phyloP scores from a whole-genome alignment of 2,329 filamentous ascomycete species.

The Rachicladosporium sp. region DNA sequence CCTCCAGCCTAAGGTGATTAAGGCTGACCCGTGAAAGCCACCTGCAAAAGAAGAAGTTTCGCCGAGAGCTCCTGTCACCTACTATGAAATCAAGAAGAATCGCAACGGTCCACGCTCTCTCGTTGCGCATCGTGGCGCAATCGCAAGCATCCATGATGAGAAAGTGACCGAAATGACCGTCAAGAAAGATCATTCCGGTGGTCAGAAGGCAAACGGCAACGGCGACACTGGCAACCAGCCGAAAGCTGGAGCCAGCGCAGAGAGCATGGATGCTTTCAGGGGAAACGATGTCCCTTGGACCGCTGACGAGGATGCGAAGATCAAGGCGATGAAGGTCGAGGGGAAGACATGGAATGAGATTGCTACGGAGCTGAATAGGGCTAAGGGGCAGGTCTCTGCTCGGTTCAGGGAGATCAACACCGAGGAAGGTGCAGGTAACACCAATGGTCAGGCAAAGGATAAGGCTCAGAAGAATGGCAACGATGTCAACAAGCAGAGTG shows the following conservation, averaged over 20 bases:
- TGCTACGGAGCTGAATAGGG: constrained; percentile 19
- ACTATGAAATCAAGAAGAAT: constrained; percentile 16
- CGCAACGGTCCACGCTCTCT: constrained; percentile 15
- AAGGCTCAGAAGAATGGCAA: constrained; percentile 6
- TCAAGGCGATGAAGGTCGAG: constrained; percentile 25
- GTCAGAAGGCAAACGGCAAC: not conserved
- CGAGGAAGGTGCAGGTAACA: constrained; percentile 9
- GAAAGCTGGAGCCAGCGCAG: not conserved
- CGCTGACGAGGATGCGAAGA: constrained; percentile 28
- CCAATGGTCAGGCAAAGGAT: constrained; percentile 4
- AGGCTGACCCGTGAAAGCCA: no score
- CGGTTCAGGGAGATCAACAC: constrained; percentile 27
- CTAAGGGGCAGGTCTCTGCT: constrained; percentile 8
- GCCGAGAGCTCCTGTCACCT: constrained; percentile 9
- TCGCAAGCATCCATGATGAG: not conserved
- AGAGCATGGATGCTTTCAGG: not conserved
- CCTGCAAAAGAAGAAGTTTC: no score
- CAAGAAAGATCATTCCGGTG: not conserved
- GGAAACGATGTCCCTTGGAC: constrained; percentile 17
- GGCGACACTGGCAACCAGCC: not conserved
- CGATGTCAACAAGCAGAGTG: constrained; percentile 7
- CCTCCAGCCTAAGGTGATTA: no score
- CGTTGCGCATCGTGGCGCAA: constrained; percentile 13
- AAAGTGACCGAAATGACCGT: not conserved
- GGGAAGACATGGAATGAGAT: constrained; percentile 23